Percentiles rank a stretch among this genome's conserved stretches.
Conservation (phyloP, 1,139 yeast species). For the Candida sanyaensis region DNA sequence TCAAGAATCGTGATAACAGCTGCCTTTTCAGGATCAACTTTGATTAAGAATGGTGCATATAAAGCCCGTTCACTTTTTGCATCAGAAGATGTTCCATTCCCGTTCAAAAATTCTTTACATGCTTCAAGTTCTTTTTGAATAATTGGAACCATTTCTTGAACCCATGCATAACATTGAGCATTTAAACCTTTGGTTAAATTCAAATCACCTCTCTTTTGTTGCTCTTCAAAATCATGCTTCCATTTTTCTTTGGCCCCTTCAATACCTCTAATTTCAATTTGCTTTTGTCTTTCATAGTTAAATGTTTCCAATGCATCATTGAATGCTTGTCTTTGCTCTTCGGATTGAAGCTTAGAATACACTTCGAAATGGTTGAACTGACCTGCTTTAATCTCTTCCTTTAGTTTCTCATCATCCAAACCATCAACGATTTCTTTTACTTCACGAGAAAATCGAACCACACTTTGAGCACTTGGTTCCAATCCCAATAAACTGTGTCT, state of each 20-base stretch:
- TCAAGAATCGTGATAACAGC: constrained; percentile 86
- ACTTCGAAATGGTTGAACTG: constrained; percentile 61
- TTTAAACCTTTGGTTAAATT: constrained; percentile 63
- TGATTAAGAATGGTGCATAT: constrained; percentile 77
- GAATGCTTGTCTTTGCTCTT: constrained; percentile 57
- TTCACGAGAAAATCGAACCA: constrained; percentile 17
- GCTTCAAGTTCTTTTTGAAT: constrained; percentile 63
- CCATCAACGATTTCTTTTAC: constrained; percentile 37
- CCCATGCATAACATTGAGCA: constrained; percentile 79
- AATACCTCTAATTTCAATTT: constrained; percentile 74
- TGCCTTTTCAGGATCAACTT: constrained; percentile 77
- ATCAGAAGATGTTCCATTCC: constrained; percentile 20
- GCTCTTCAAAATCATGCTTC: constrained; percentile 78
- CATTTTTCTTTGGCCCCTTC: constrained; percentile 89
- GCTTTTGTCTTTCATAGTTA: constrained; percentile 74
- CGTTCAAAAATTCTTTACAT: constrained; percentile 38
- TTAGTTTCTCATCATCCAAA: constrained; percentile 29
- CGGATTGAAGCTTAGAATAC: constrained; percentile 50
- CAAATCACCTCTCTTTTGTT: constrained; percentile 63
- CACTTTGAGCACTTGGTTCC: constrained; percentile 18
- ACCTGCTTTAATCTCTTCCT: constrained; percentile 9
- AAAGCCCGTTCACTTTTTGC: constrained; percentile 50
- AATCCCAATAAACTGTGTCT: constrained; percentile 79
- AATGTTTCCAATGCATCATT: constrained; percentile 66
- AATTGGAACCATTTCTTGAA: constrained; percentile 65